Evolutionary conservation across 768 basidiomycete genomes (phyloP).

Genomic region (Hemileccinum impolitum): DNA sequence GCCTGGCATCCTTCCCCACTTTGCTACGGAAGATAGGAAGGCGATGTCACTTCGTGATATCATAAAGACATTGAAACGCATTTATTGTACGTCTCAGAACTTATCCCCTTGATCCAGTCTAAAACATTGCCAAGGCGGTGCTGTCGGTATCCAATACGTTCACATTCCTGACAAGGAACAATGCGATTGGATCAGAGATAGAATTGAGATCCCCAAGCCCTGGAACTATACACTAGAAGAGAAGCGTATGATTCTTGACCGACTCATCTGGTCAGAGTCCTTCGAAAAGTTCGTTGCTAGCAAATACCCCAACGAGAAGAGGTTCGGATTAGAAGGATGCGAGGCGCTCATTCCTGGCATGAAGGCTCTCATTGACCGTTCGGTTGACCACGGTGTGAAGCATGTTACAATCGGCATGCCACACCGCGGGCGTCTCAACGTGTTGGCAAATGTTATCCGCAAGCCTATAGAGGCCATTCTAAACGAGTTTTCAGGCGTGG

Average conservation of each 20-base stretch:
- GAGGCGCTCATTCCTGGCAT: slow-evolving; percentile 97
- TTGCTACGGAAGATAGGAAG: slow-evolving; percentile 80
- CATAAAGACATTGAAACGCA: slow-evolving; percentile 83
- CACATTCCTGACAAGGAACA: slow-evolving; percentile 99
- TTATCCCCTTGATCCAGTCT: background rate
- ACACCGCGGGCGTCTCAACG: slow-evolving; percentile 97
- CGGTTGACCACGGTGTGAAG: slow-evolving; percentile 94
- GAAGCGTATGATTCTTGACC: slow-evolving; percentile 98
- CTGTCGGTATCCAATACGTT: slow-evolving; percentile 85
- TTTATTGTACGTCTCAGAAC: slow-evolving; percentile 73
- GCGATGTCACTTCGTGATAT: slow-evolving; percentile 91
- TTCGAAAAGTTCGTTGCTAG: slow-evolving; percentile 98
- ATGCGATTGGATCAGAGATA: slow-evolving; percentile 98
- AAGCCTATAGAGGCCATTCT: slow-evolving; percentile 98
- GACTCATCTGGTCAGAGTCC: slow-evolving; percentile 99
- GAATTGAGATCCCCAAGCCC: slow-evolving; percentile 91
- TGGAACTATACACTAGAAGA: slow-evolving; percentile 99
- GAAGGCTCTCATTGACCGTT: slow-evolving; percentile 99
- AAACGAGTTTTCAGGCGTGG: slow-evolving; percentile 88
- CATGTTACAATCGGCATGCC: slow-evolving; percentile 99
- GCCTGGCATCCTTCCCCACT: slow-evolving; percentile 94
- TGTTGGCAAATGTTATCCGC: slow-evolving; percentile 96
- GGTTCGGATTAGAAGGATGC: slow-evolving; percentile 98
- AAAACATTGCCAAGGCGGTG: slow-evolving; percentile 55
- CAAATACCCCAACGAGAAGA: slow-evolving; percentile 99